phyloP scores from a whole-genome alignment of 306 rosid genomes.

The Pterocarpus santalinus region DNA sequence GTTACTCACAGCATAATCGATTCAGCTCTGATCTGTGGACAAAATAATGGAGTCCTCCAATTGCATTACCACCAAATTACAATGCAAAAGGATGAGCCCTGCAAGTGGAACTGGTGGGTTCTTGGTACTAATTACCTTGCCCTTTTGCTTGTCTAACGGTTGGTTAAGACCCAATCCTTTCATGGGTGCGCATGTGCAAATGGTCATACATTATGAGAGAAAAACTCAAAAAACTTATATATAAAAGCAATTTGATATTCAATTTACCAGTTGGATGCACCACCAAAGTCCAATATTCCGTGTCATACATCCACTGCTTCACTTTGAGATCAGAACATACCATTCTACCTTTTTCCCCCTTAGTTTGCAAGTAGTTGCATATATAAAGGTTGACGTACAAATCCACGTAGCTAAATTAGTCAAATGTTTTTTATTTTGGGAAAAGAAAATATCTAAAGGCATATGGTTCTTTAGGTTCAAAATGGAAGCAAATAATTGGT shows the following conservation, averaged over 20 bases:
- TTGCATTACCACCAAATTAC: slow-evolving; percentile 43
- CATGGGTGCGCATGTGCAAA: slow-evolving; percentile 11
- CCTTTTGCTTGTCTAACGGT: slow-evolving; percentile 46
- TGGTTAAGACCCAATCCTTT: slow-evolving; percentile 32
- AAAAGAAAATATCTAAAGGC: slow-evolving; percentile 17
- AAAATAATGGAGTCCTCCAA: slow-evolving; percentile 51
- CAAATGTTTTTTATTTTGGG: slow-evolving; percentile 41
- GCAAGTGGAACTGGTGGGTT: slow-evolving; percentile 47
- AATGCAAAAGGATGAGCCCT: slow-evolving; percentile 31
- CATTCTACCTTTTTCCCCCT: not conserved
- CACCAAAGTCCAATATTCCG: slow-evolving; percentile 30
- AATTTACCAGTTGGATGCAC: slow-evolving; percentile 23
- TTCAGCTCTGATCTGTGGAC: not conserved
- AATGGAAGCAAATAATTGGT: slow-evolving; percentile 49
- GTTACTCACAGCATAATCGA: slow-evolving; percentile 33
- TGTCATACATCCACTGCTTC: slow-evolving; percentile 38
- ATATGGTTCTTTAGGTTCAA: slow-evolving; percentile 40
- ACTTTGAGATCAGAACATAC: slow-evolving; percentile 24
- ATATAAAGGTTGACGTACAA: slow-evolving; percentile 27
- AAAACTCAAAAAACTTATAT: not conserved
- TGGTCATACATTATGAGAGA: slow-evolving; percentile 6
- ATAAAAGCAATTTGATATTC: slow-evolving; percentile 14
- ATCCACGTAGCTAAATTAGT: slow-evolving; percentile 38
- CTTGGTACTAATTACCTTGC: slow-evolving; percentile 46
- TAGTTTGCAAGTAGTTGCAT: not conserved